Conservation (phyloP, 2,329 filamentous ascomycete genomes). For the Penicillium expansum region DNA sequence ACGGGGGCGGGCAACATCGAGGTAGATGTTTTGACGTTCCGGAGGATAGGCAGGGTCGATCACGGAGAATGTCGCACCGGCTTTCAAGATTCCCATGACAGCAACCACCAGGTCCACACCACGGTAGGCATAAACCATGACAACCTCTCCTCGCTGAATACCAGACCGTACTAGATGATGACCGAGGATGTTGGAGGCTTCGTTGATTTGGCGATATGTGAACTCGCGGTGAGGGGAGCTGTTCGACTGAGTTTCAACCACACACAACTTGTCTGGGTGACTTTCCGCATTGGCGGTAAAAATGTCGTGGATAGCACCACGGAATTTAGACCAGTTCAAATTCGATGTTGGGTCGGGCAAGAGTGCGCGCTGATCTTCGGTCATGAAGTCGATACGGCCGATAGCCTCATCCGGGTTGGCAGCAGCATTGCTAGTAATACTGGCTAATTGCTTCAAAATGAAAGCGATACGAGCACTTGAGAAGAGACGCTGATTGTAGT, state of each 20-base stretch:
- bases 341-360: constrained; percentile 46
- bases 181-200: constrained; percentile 76
- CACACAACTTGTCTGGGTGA: constrained; percentile 67
- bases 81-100: constrained; percentile 71
- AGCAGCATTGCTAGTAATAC: constrained; percentile 43
- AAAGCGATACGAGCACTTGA: constrained; percentile 45
- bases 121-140: constrained; percentile 87
- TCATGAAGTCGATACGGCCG: constrained; percentile 46
- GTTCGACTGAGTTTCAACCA: constrained; percentile 60
- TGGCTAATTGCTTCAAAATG: constrained; percentile 44
- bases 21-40: constrained; percentile 75
- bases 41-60: constrained; percentile 82
- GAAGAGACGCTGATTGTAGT: constrained; percentile 48
- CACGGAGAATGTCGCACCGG: constrained; percentile 58
- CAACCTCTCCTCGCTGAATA: constrained; percentile 75
- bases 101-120: constrained; percentile 74
- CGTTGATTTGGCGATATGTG: constrained; percentile 81
- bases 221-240: constrained; percentile 62
- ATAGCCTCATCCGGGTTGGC: constrained; percentile 40
- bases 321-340: constrained; percentile 47
- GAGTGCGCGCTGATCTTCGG: constrained; percentile 32
- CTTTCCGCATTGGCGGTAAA: constrained; percentile 54
- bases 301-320: constrained; percentile 46
- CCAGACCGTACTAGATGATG: constrained; percentile 75
- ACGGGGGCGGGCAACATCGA: constrained; percentile 73